Evolutionary conservation across 2,329 filamentous ascomycete species (phyloP), one percentile per base, ranked within the genome.

Genomic region (Neofusicoccum sp.): DNA sequence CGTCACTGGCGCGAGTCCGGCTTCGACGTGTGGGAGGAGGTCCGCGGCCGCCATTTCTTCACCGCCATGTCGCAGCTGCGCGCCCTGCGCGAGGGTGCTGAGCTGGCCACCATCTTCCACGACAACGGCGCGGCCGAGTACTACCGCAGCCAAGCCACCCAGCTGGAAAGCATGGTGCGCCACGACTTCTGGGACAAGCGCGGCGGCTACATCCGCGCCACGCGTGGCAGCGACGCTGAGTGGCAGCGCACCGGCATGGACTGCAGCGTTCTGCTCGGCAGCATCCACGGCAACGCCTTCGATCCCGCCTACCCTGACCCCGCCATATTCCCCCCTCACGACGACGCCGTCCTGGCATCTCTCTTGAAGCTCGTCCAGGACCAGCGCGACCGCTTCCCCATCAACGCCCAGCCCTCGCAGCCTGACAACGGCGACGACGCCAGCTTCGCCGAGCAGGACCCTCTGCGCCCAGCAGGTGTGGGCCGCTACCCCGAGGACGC

Each of bases 401-500:
- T 78, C 64, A 77, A 77, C 60, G 58, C 65, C 63, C 64, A 69
- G 65, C 62, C 62, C 63, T 58, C 67, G 20, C 51, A 60, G 2
- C 62, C 65, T 26, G 41, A 64, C 2, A 60, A 16, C 62, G 60
- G 26, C 44, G 48, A 34, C 34, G 64, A 40, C 51, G 62, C 33
- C 31, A 61, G 38, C 14, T 62, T 61, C 26, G 63, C 24, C 9
- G 61, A 69, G 11, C 51, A 67, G 54, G 76, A 93, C 71, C 87
- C 89, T 0, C 93, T 95, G 81, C 86, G 90, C 24, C 75, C 74
- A 38, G 71, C 71, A 30, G 76, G 72, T 1, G 62, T 79, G 7
- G 77, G 77, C 16, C 70, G 77, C 45, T 79, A 79, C 62, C 75
- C 76, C 1, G 77, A 79, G 67, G 77, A 79, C 63, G 67, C 70